Base-by-base conservation (phyloP, 331 rosid species). In the Quercus tomentella region DNA sequence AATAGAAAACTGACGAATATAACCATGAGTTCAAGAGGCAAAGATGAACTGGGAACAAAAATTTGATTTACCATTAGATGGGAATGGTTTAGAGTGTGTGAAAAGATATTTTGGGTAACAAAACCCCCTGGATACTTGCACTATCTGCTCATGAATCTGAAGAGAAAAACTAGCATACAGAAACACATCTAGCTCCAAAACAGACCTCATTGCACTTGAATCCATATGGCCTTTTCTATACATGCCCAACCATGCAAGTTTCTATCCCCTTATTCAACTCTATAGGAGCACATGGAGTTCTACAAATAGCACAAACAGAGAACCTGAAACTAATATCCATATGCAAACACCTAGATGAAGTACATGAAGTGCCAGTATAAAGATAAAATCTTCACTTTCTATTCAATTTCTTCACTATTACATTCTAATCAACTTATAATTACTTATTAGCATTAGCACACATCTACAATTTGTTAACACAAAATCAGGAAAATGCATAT, bases 401-500 rank as follows among this genome's bases (percentile, higher is more conserved):
- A 58, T 66, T 66, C 54, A 49, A 12, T 49, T 49, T 49, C 54
- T 49, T 14, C 51, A 18, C 37, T 25, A 33, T 33, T 8, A 8
- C 23, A 20, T 11, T 66, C 9, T 18, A 17, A 20, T 18, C 72
- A 18, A 6, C 7, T 17, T 18, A 66, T 31, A 33, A 31, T 7
- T 31, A 8, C n/a, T 31, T 33, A 12, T 62, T 35, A 28, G 31
- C 67, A 78, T 17, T 72, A 21, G 26, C 56, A 70, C 16, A 57
- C 60, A 75, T 78, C 62, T 28, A 45, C 12, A 33, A 66, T 21
- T 23, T 31, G 55, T 9, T 3, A 75, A 78, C 85, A 77, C 72
- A 43, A 4, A 49, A 65, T 28, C 71, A 52, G 49, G 57, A 26
- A 70, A 33, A 20, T 11, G 79, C 43, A 23, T 22, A 49, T 51